Conservation (phyloP, 108 stramenopile genomes). For the Fragilariopsis cylindrus region DNA sequence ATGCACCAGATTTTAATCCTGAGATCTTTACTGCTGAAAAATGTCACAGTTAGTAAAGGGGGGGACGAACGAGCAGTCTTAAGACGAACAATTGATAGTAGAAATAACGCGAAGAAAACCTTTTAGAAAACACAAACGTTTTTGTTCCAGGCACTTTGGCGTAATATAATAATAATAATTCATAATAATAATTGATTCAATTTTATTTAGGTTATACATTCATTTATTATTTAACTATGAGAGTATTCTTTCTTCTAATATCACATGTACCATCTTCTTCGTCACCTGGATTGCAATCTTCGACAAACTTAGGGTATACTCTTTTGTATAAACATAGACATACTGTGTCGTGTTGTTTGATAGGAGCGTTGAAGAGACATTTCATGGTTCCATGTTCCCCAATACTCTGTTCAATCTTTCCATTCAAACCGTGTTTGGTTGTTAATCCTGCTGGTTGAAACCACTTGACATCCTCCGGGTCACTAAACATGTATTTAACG, state of each 20-base stretch:
- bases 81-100: no score
- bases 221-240: slow-evolving; percentile 27
- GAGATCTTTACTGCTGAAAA: background rate
- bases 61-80: background rate
- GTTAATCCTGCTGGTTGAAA: slow-evolving; percentile 96
- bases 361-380: slow-evolving; percentile 94
- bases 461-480: slow-evolving; percentile 97
- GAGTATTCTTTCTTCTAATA: slow-evolving; percentile 14
- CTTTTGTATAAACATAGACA: slow-evolving; percentile 97
- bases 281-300: slow-evolving; percentile 15
- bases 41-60: background rate
- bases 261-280: slow-evolving; percentile 23
- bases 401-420: slow-evolving; percentile 93
- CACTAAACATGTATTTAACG: slow-evolving; percentile 99
- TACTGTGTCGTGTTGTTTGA: slow-evolving; percentile 98
- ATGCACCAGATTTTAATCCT: slow-evolving; percentile 14
- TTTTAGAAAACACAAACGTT: no score
- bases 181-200: background rate
- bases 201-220: background rate
- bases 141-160: no score
- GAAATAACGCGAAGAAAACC: no score
- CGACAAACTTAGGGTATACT: slow-evolving; percentile 93
- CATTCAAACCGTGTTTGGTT: slow-evolving; percentile 96
- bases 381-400: slow-evolving; percentile 99
- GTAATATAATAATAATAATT: background rate